Evolutionary conservation across 768 basidiomycete genomes (phyloP).

Genomic region (Nevesoporus exiguus): DNA sequence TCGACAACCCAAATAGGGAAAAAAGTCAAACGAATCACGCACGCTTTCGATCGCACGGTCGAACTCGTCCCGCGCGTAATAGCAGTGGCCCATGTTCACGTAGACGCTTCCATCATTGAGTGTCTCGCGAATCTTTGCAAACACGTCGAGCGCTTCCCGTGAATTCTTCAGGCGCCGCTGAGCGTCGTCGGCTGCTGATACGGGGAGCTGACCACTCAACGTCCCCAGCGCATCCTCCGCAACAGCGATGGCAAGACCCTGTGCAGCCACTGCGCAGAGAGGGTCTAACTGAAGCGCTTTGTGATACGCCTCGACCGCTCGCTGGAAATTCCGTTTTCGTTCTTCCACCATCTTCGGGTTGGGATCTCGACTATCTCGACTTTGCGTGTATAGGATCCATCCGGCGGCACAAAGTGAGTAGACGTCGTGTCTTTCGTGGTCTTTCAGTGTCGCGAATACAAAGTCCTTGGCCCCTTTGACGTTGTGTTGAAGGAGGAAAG

Average conservation of each 20-base stretch:
- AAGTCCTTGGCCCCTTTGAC: constrained; percentile 80
- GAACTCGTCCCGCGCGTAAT: constrained; percentile 89
- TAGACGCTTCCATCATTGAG: constrained; percentile 82
- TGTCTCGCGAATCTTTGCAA: constrained; percentile 88
- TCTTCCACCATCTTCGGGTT: constrained; percentile 52
- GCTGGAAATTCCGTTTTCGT: constrained; percentile 70
- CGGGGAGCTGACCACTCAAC: constrained; percentile 49
- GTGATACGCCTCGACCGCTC: constrained; percentile 89
- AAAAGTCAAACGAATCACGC: constrained; percentile 26
- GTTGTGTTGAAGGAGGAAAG: constrained; percentile 83
- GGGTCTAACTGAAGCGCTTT: constrained; percentile 85
- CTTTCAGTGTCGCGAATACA: constrained; percentile 83
- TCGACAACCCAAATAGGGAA: background rate
- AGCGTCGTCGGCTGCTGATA: constrained; percentile 57
- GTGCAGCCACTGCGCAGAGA: constrained; percentile 87
- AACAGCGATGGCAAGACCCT: constrained; percentile 90
- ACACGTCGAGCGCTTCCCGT: constrained; percentile 83
- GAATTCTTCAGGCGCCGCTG: constrained; percentile 67
- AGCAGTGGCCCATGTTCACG: constrained; percentile 95
- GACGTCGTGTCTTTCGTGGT: constrained; percentile 81
- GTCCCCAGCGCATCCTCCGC: constrained; percentile 88
- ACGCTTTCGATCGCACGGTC: constrained; percentile 96
- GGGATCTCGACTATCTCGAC: constrained; percentile 77
- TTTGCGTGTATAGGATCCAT: constrained; percentile 80
- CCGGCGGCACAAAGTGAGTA: constrained; percentile 90